Evolutionary conservation across 306 rosid species (phyloP), one percentile per base, ranked within the genome.

Genomic region (Glycine soja): DNA sequence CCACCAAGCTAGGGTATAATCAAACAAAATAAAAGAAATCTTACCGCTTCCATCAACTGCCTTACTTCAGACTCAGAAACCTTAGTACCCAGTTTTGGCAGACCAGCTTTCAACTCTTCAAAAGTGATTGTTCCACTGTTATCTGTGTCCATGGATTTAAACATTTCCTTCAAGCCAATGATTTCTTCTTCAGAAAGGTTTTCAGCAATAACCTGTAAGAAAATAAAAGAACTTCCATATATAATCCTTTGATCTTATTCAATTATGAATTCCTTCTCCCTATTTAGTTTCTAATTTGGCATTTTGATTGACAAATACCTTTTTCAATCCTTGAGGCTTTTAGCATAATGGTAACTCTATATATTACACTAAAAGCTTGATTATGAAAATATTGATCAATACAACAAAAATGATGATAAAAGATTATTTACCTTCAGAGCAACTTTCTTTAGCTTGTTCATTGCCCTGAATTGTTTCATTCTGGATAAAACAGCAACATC

Each of bases 131-230:
- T 95, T 81, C 99, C 99, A 85, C 96, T 95, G 63, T 93, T 91
- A 87, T 95, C 98, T 8, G 99, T 95, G 82, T 95, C 99, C 92
- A 95, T 93, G 46, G 98, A 90, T 89, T 91, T 95, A 86, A 93
- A 95, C 97, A 95, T 93, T 85, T 95, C 99, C 86, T 95, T 95
- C 89, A 95, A 83, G 81, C 99, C 99, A 81, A 93, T 89, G 53
- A 95, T 95, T 89, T 95, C 99, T 74, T 95, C 99, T 88, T 93
- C 99, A 66, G 99, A 93, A 86, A 95, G 97, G 85, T 88, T 95
- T 87, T 95, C 98, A 48, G 99, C 99, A 71, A 95, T 95, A 68
- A 95, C 97, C 99, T 95, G 80, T 47, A 69, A 72, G 15, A 87
- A 38, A 66, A 82, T 75, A 63, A 0, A 63, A 15, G 24, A 63